A percentile compares a stretch with the other conserved stretches of the same genome.
These are phyloP conservation scores for Cyberlindnera maritima DNA, from an alignment of 805 yeast genomes.

Conservation along the genomic window DNA sequence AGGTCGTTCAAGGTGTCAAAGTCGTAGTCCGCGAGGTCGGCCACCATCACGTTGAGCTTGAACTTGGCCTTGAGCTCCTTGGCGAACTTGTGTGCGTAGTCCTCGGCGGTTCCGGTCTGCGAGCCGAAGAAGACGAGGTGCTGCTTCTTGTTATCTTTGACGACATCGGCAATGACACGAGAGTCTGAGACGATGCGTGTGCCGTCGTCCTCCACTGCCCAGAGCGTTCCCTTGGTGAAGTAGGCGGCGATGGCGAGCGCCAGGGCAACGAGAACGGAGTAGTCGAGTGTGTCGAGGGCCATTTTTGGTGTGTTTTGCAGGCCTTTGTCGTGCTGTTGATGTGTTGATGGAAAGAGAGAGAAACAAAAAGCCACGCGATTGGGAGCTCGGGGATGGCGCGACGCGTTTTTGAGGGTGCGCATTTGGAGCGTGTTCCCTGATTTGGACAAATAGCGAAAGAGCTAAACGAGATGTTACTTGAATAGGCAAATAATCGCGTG, in stretches of 20 bases:
- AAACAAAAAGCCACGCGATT: constrained; percentile 4
- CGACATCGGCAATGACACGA: constrained; percentile 56
- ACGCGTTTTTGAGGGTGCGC: constrained; percentile 2
- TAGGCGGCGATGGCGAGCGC: constrained; percentile 65
- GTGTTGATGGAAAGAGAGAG: neutral
- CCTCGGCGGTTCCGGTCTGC: constrained; percentile 99
- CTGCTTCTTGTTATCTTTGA: constrained; percentile 64
- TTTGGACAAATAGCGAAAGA: neutral
- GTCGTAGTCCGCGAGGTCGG: constrained; percentile 87
- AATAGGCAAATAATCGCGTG: neutral
- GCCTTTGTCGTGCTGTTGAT: neutral
- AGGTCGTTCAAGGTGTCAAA: constrained; percentile 70
- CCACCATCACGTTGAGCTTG: constrained; percentile 78
- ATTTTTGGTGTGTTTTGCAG: constrained; percentile 26
- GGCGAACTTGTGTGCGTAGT: constrained; percentile 85
- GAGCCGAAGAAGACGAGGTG: constrained; percentile 86
- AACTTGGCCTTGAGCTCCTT: constrained; percentile 83
- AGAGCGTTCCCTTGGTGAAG: constrained; percentile 59
- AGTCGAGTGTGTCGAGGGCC: constrained; percentile 72
- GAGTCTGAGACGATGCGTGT: constrained; percentile 38
- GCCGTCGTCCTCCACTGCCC: constrained; percentile 39
- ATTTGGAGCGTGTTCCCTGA: neutral
- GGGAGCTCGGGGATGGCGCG: neutral
- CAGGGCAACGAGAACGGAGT: constrained; percentile 62
- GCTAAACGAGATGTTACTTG: constrained; percentile 3